Evolutionary conservation across 192 early-diverging fungal species (phyloP).

Genomic region (Pilaira anomala): DNA sequence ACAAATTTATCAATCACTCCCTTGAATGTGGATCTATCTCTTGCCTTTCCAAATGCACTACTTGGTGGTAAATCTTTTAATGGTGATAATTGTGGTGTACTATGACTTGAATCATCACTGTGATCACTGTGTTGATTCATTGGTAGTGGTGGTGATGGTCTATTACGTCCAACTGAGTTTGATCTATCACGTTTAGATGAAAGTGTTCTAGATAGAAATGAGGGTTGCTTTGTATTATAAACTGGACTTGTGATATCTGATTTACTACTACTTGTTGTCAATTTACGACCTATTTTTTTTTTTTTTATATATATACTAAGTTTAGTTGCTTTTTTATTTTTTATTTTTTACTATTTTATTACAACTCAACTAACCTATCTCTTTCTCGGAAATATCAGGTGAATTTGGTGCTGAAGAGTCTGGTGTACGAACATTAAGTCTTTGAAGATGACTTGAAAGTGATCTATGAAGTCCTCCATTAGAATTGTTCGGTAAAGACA

Average conservation of each 20-base stretch:
- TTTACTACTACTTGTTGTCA: not conserved
- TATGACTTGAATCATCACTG: not conserved
- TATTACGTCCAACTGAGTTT: conserved; percentile 15
- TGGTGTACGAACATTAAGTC: conserved; percentile 13
- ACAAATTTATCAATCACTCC: conserved; percentile 54
- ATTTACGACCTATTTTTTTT: not conserved
- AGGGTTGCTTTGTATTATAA: not conserved
- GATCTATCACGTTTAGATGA: conserved; percentile 26
- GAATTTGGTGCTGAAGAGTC: not conserved
- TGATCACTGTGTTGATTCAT: not conserved
- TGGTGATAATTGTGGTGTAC: conserved; percentile 5
- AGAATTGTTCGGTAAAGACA: conserved; percentile 14
- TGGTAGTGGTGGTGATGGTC: conserved; percentile 1
- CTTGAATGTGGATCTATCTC: conserved; percentile 48
- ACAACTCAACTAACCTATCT: conserved; percentile 4
- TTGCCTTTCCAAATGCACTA: conserved; percentile 20
- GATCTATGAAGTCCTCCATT: conserved; percentile 23
- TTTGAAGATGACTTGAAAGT: conserved; percentile 28
- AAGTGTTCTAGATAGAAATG: conserved; percentile 27
- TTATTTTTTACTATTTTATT: too few relatives aligned
- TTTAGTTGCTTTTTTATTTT: not conserved
- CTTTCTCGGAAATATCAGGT: conserved; percentile 20
- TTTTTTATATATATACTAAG: not conserved
- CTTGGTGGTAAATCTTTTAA: conserved; percentile 12
- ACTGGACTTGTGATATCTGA: not conserved